Evolutionary conservation across 495 filamentous ascomycete genomes (phyloP).

Genomic region (Paragyromitra xinjiangensis): DNA sequence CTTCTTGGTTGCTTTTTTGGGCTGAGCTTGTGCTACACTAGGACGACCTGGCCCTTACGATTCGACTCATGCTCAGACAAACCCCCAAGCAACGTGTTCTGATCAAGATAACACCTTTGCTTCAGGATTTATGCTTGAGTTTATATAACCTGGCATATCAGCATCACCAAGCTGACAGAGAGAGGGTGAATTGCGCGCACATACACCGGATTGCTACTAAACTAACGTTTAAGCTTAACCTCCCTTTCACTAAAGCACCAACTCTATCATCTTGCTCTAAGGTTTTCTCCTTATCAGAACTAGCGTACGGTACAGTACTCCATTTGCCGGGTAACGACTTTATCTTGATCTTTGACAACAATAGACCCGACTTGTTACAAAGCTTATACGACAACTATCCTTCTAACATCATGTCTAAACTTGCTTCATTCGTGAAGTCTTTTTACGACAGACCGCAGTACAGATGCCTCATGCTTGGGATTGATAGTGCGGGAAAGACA

Average conservation of each 20-base stretch:
- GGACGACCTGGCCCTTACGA: background rate
- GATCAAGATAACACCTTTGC: constrained; percentile 4
- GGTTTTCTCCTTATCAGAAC: too few relatives aligned
- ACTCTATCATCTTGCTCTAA: too few relatives aligned
- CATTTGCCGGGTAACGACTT: background rate
- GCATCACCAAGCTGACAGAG: background rate
- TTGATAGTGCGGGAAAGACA: constrained; percentile 34
- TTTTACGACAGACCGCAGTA: constrained; percentile 13
- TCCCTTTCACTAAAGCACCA: too few relatives aligned
- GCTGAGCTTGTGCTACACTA: background rate
- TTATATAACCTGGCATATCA: background rate
- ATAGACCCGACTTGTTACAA: background rate
- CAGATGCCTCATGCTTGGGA: constrained; percentile 33
- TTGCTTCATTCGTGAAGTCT: constrained; percentile 31
- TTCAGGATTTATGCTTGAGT: background rate
- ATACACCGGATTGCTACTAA: background rate
- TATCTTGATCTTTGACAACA: background rate
- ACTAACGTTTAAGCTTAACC: too few relatives aligned
- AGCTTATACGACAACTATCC: background rate
- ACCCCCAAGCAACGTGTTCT: constrained; percentile 14
- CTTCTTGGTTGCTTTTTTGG: background rate
- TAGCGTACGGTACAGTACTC: too few relatives aligned
- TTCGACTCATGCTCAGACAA: background rate
- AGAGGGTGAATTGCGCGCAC: background rate
- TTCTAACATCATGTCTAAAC: constrained; percentile 27